Base-by-base conservation (phyloP, 1,284 basidiomycete genomes). In the Trametes hirsuta region DNA sequence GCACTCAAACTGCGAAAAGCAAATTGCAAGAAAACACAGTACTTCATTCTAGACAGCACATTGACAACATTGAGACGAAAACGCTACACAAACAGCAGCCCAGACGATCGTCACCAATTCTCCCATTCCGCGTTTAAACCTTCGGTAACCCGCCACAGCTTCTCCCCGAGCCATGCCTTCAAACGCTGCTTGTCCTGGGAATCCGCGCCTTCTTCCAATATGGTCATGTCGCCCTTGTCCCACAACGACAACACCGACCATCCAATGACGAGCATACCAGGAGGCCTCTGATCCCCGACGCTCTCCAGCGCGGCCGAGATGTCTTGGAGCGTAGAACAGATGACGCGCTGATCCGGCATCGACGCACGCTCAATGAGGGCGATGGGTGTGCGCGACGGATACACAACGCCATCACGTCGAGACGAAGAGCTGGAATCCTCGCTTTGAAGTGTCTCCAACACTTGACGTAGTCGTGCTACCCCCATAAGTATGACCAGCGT, bases 251-350 rank as follows among this genome's bases (percentile, higher is more conserved):
- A 68, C 10, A 89, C 86, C n/a, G 90, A 83, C 96, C 96, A 98
- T 0, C 97, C 96, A 61, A 99, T 84, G 24, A 98, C 82, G 70
- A 98, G 91, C 91, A 99, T 96, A 2, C 95, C 96, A 0, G 97
- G 97, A 5, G 96, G 95, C 25, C 96, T 78, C 73, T 98, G 95
- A 68, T 95, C 93, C 4, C 94, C 93, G 6, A 81, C 77, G 55
- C 82, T 84, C 61, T 90, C 87, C 69, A 98, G 72, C 0, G 92
- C 94, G 12, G 76, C 76, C 6, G 84, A 84, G 41, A 98, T 87
- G 61, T 88, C 80, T 51, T 79, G 81, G 47, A 99, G 74, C 0
- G 95, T 98, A 6, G 90, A 91, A 15, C 83, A 84, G 18, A 98
- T 82, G 1, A 94, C 86, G 6, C 97, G 80, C 74, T 98, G 97